A percentile compares a stretch with the other conserved stretches of the same genome.
These are phyloP conservation scores for Hyaloscypha hepaticicola DNA, from an alignment of 495 filamentous ascomycete species.

Conservation along the genomic window DNA sequence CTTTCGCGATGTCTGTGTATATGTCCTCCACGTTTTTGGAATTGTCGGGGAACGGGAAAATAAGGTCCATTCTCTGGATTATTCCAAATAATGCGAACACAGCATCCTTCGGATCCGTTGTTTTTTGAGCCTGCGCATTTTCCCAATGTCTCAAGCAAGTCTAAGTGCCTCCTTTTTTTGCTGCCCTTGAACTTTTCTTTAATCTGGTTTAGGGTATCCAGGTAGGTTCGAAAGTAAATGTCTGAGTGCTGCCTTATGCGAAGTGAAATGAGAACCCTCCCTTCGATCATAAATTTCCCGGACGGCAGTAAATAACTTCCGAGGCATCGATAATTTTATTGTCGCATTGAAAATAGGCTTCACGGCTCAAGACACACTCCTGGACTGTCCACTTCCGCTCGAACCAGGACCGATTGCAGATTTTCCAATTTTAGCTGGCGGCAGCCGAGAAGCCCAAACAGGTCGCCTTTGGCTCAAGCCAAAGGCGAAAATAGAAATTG, in stretches of 20 bases:
- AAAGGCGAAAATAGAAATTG: too few relatives aligned
- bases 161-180: neutral
- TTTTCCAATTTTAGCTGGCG: constrained; percentile 18
- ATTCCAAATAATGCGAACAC: neutral
- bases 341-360: neutral
- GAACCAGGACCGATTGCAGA: too few relatives aligned
- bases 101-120: neutral
- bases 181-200: neutral
- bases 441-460: constrained; percentile 21
- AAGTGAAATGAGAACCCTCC: too few relatives aligned
- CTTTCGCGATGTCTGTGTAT: neutral
- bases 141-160: neutral
- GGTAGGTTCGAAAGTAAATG: neutral
- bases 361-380: neutral
- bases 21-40: neutral
- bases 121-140: neutral
- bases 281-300: too few relatives aligned
- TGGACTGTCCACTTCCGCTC: neutral
- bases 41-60: neutral
- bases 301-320: neutral
- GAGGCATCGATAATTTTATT: neutral
- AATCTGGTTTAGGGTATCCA: neutral
- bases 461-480: constrained; percentile 12
- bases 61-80: neutral
- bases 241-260: neutral